Conservation (phyloP, 257 asterid genomes). For the Anisodus acutangulus region DNA sequence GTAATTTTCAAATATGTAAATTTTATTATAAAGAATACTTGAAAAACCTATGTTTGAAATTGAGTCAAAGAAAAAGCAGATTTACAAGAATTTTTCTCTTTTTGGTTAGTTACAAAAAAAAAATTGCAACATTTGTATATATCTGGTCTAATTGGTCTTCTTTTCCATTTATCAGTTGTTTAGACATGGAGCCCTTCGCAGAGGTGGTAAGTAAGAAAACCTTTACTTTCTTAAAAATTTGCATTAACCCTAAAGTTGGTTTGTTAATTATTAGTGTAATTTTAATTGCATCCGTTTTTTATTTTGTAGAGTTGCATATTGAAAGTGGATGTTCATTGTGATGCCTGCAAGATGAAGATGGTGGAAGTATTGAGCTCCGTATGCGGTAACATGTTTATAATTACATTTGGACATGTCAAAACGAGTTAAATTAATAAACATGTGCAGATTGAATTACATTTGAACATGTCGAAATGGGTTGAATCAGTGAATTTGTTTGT, state of each 20-base stretch:
- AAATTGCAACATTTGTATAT: not conserved
- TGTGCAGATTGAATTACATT: not conserved
- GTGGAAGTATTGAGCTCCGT: not conserved
- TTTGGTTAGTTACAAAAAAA: not conserved
- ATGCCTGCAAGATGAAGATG: conserved; percentile 24
- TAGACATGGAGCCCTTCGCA: conserved; percentile 19
- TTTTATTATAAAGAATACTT: no score
- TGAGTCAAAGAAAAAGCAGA: no score
- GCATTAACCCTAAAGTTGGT: not conserved
- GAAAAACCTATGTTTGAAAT: no score
- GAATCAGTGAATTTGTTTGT: not conserved
- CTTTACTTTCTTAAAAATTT: not conserved
- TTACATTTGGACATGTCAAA: not conserved
- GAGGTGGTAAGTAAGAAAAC: not conserved
- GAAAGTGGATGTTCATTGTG: conserved; percentile 23
- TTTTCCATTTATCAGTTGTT: not conserved
- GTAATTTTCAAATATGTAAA: no score
- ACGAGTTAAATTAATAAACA: not conserved
- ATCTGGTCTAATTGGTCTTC: not conserved
- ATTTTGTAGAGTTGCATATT: conserved; percentile 18
- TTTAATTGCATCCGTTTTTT: no score
- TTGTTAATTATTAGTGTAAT: not conserved
- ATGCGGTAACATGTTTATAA: conserved; percentile 19
- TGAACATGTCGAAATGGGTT: not conserved
- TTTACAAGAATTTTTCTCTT: not conserved